Evolutionary conservation across 306 rosid genomes (phyloP), one percentile per base, ranked within the genome.

Genomic region (Cucurbita argyrosperma): DNA sequence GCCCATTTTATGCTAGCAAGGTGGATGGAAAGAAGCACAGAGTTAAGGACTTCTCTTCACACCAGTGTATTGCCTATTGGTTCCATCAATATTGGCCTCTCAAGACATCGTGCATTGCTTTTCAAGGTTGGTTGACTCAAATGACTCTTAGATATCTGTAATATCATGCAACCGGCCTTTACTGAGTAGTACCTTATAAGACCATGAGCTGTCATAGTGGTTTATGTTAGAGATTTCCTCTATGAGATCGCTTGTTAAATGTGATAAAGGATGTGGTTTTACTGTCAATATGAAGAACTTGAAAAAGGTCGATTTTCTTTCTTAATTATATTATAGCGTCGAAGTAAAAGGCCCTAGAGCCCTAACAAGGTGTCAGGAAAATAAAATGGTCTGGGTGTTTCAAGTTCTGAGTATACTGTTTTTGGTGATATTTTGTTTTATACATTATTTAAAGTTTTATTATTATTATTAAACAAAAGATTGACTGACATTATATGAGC

Each of bases 101-200:
- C 96, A 57, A 86, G 99, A 80, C 99, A 94, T 46, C 97, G 98
- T 18, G 98, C 98, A 58, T 85, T 93, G 82, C 97, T 93, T 88
- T 94, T 89, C 85, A 94, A 94, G 99, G 99, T 94, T 74, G 75
- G 85, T 45, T 3, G 18, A 46, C 13, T 10, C 60, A 30, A 70
- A 68, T 1, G 66, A 26, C 13, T 80, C 53, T 69, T 26, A 69
- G 52, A 50, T 67, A 57, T 75, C 23, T 80, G 71, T 81, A 58
- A 55, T 14, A 69, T 47, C 26, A 23, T 49, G 74, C 23, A 13
- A 14, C 12, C 57, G 11, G 37, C 53, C 18, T 56, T 53, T 9
- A 21, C 13, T 45, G 39, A 76, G 68, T 21, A 43, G 70, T 79
- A 51, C 71, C 71, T 66, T 76, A 9, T 37, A 37, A 26, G 4